Base-by-base conservation (phyloP, 768 basidiomycete genomes). In the Pleurotus salmoneostramineus region DNA sequence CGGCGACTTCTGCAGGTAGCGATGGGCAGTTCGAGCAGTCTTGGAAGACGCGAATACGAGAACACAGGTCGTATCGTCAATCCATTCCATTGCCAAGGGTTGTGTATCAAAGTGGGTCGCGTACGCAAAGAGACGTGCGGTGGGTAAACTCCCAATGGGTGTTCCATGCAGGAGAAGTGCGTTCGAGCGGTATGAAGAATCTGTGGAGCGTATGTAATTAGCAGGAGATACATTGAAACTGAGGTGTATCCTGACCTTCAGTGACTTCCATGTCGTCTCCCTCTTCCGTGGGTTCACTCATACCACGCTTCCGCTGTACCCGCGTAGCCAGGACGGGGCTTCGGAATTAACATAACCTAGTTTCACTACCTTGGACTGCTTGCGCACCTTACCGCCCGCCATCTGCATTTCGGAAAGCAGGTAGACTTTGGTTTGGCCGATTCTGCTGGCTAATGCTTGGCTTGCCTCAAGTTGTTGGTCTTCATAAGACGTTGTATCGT, bases 1-100 rank as follows among this genome's bases (percentile, higher is more conserved):
- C 6, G 70, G 61, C 12, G 77, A 71, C 67, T 85, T 87, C 62
- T 78, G 78, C 14, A 91, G 76, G 17, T 65, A 65, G 8, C 73
- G 70, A 62, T 80, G 77, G 1, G 82, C 86, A 1, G 71, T 63
- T 27, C 80, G 77, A 10, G 90, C 90, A 10, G 76, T 69, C 37
- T 72, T 60, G 51, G 77, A 82, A 40, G 82, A 78, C 5, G 79
- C 71, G 66, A 91, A 94, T 44, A 94, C 87, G 51, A 93, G 74
- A 3, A 94, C 80, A 63, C 90, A 93, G 27, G 88, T 91, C 21
- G 75, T 86, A 71, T 94, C 92, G 68, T 92, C 85, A 15, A 94
- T 80, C 92, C 92, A 94, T 72, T 94, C 92, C 6, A 94, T 73
- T 6, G 81, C 91, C 61, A 91, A 78, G 0, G 91, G 91, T 15